Conservation (phyloP, 805 yeast genomes). For the Yarrowia deformans region DNA sequence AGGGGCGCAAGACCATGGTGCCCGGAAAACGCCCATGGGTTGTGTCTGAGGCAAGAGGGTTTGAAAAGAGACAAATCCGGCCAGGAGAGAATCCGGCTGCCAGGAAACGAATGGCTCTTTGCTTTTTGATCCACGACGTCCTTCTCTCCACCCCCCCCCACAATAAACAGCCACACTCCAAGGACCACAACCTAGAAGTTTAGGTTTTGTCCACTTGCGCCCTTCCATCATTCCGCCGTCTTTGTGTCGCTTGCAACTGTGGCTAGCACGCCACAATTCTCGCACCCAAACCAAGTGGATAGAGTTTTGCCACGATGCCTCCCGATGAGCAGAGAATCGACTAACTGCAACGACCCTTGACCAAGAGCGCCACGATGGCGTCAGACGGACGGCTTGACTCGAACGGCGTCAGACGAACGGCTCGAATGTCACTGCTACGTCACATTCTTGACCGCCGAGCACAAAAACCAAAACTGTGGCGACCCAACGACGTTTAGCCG, state of each 20-base stretch:
- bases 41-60: too few species aligned
- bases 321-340: too few species aligned
- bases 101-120: too few species aligned
- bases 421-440: neutral
- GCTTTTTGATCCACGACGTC: too few species aligned
- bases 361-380: too few species aligned
- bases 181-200: constrained; percentile 6
- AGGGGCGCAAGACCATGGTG: constrained; percentile 35
- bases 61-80: neutral
- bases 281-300: constrained; percentile 5
- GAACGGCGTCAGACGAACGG: neutral
- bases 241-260: neutral
- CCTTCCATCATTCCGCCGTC: neutral
- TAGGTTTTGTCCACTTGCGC: neutral
- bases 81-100: too few species aligned
- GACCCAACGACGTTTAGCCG: too few species aligned
- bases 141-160: neutral
- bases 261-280: constrained; percentile 24
- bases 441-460: neutral
- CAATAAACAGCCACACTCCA: constrained; percentile 23
- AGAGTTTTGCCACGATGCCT: neutral
- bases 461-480: neutral
- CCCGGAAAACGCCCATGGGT: too few species aligned
- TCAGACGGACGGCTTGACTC: neutral
- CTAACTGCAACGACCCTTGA: too few species aligned